These are phyloP conservation scores for Cairneyella variabilis DNA, from an alignment of 495 filamentous ascomycete genomes.

Conservation along the genomic window DNA sequence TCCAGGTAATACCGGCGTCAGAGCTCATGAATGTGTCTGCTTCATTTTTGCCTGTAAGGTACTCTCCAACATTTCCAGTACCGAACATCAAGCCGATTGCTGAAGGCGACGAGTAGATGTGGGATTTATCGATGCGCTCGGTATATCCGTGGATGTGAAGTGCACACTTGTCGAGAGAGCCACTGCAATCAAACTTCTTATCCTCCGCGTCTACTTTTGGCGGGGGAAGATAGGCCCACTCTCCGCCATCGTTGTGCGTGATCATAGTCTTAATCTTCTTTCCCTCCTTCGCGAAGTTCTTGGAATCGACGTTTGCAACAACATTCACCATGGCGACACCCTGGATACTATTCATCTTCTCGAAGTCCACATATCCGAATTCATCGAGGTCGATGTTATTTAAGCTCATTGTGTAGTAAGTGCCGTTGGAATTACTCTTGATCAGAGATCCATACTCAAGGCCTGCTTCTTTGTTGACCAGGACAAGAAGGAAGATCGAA, in stretches of 20 bases:
- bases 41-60: slow-evolving; percentile 54
- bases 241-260: slow-evolving; percentile 90
- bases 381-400: slow-evolving; percentile 72
- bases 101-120: slow-evolving; percentile 82
- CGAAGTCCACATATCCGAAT: slow-evolving; percentile 83
- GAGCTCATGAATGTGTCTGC: slow-evolving; percentile 82
- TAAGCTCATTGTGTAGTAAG: slow-evolving; percentile 82
- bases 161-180: slow-evolving; percentile 60
- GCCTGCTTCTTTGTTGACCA: slow-evolving; percentile 55
- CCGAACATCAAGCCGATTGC: slow-evolving; percentile 91
- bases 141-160: slow-evolving; percentile 95
- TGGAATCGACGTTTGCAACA: slow-evolving; percentile 65
- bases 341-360: slow-evolving; percentile 88
- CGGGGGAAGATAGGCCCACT: slow-evolving; percentile 73
- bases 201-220: slow-evolving; percentile 64
- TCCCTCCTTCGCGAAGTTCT: slow-evolving; percentile 51
- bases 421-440: slow-evolving; percentile 98
- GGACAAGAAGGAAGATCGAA: slow-evolving; percentile 88
- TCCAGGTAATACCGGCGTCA: slow-evolving; percentile 90
- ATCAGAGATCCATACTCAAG: slow-evolving; percentile 79
- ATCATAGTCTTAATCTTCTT: slow-evolving; percentile 89
- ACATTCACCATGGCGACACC: slow-evolving; percentile 85
- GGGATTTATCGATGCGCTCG: slow-evolving; percentile 70
- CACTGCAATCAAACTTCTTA: slow-evolving; percentile 65
- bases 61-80: slow-evolving; percentile 82